phyloP scores from a whole-genome alignment of 2,329 filamentous ascomycete species.

The Exophiala aquamarina region DNA sequence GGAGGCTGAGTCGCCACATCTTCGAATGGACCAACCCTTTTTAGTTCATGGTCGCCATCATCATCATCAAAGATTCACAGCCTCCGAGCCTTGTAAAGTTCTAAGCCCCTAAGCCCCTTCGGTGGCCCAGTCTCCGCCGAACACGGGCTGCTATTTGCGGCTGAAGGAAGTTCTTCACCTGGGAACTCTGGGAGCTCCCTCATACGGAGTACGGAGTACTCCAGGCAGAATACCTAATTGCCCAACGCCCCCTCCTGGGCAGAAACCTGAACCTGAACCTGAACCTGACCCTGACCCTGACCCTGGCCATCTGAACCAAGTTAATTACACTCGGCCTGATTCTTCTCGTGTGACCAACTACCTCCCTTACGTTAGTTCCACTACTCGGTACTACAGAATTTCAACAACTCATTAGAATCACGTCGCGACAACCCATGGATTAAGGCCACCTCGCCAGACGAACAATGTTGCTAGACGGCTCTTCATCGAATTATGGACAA shows the following conservation, averaged over 20 bases:
- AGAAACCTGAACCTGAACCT: too few species aligned
- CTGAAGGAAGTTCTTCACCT: not conserved
- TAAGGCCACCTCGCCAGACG: not conserved
- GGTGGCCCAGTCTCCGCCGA: not conserved
- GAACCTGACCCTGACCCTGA: too few species aligned
- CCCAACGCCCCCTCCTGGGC: too few species aligned
- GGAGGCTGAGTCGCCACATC: not conserved
- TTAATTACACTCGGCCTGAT: too few species aligned
- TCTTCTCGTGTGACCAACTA: too few species aligned
- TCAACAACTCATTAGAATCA: conserved; percentile 3
- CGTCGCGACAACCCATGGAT: not conserved
- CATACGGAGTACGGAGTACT: too few species aligned
- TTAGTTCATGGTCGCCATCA: too few species aligned
- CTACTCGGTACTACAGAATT: too few species aligned
- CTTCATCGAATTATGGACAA: conserved; percentile 18
- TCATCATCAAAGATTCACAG: too few species aligned
- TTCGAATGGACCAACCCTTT: not conserved
- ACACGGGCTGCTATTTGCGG: conserved; percentile 6
- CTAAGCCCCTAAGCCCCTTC: not conserved
- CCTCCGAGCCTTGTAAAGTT: not conserved
- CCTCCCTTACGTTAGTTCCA: too few species aligned
- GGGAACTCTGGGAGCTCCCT: not conserved
- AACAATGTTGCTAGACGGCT: conserved; percentile 16
- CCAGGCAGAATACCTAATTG: too few species aligned
- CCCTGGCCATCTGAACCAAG: too few species aligned